These are phyloP conservation scores for Scheffersomyces quercinus DNA, from an alignment of 1,139 yeast genomes.

Conservation along the genomic window DNA sequence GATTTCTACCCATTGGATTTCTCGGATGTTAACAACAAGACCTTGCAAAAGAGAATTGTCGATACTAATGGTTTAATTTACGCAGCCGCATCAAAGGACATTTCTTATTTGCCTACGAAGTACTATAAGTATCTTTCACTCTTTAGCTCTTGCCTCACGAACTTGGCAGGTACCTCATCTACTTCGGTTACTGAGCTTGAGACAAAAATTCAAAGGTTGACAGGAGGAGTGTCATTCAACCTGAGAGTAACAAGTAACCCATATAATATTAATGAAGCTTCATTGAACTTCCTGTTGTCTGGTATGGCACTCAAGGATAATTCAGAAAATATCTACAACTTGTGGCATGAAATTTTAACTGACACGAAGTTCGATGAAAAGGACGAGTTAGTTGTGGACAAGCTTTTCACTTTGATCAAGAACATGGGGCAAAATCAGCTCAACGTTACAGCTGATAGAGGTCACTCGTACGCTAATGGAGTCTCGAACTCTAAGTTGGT, in stretches of 20 bases:
- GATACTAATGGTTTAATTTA: conserved; percentile 79
- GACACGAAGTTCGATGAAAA: conserved; percentile 59
- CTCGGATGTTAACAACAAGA: conserved; percentile 29
- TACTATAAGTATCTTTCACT: conserved; percentile 72
- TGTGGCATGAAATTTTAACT: conserved; percentile 69
- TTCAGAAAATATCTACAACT: conserved; percentile 54
- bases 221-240: conserved; percentile 79
- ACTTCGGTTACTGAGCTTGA: conserved; percentile 80
- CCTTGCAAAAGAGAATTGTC: conserved; percentile 49
- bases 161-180: conserved; percentile 71
- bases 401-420: conserved; percentile 71
- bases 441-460: conserved; percentile 78
- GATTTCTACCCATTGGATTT: conserved; percentile 37
- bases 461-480: conserved; percentile 80
- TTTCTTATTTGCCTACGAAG: conserved; percentile 58
- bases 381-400: conserved; percentile 58
- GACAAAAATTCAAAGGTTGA: conserved; percentile 74
- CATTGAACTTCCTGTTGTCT: conserved; percentile 51
- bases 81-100: conserved; percentile 57
- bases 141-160: conserved; percentile 77
- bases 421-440: conserved; percentile 77
- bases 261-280: conserved; percentile 39
- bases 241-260: conserved; percentile 62
- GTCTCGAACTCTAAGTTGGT: conserved; percentile 68
- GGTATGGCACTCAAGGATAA: conserved; percentile 79